Percentiles rank a stretch among this genome's conserved stretches.
Evolutionary conservation across 2,329 filamentous ascomycete genomes (phyloP).

Genomic region (Claviceps sp.): DNA sequence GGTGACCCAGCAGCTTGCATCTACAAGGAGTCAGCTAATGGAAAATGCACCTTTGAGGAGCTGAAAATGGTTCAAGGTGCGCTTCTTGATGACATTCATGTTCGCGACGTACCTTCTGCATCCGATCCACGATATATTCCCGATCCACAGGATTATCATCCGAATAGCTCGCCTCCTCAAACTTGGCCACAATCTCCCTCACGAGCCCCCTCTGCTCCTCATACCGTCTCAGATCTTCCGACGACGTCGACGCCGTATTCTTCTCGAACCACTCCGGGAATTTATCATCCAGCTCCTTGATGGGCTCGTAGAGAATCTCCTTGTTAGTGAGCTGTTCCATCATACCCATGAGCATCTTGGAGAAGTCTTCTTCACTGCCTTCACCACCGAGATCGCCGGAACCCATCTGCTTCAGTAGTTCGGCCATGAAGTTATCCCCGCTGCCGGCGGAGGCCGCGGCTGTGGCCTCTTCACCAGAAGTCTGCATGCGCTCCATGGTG

Average conservation of each 20-base stretch:
- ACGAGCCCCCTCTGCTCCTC: slow-evolving; percentile 69
- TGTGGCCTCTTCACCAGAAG: slow-evolving; percentile 73
- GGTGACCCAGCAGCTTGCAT: slow-evolving; percentile 95
- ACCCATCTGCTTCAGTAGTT: slow-evolving; percentile 74
- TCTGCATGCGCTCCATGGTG: slow-evolving; percentile 94
- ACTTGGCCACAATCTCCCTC: slow-evolving; percentile 74
- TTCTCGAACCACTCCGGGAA: slow-evolving; percentile 81
- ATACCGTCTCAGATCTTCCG: slow-evolving; percentile 68
- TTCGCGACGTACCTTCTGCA: slow-evolving; percentile 71
- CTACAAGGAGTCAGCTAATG: slow-evolving; percentile 31
- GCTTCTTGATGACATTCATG: neutral
- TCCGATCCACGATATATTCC: slow-evolving; percentile 89
- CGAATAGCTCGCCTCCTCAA: slow-evolving; percentile 68
- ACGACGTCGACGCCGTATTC: slow-evolving; percentile 51
- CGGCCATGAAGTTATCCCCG: slow-evolving; percentile 71
- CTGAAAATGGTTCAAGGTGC: neutral
- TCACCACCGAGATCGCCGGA: slow-evolving; percentile 36
- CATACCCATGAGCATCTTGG: slow-evolving; percentile 91
- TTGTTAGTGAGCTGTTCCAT: slow-evolving; percentile 99
- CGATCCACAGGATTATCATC: slow-evolving; percentile 72
- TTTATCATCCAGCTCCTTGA: slow-evolving; percentile 92
- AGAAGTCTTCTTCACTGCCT: slow-evolving; percentile 66
- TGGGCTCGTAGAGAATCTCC: slow-evolving; percentile 94
- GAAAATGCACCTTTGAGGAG: neutral
- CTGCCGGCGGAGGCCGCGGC: slow-evolving; percentile 57